phyloP scores from a whole-genome alignment of 2,329 filamentous ascomycete genomes.

The Xylogone sp. region DNA sequence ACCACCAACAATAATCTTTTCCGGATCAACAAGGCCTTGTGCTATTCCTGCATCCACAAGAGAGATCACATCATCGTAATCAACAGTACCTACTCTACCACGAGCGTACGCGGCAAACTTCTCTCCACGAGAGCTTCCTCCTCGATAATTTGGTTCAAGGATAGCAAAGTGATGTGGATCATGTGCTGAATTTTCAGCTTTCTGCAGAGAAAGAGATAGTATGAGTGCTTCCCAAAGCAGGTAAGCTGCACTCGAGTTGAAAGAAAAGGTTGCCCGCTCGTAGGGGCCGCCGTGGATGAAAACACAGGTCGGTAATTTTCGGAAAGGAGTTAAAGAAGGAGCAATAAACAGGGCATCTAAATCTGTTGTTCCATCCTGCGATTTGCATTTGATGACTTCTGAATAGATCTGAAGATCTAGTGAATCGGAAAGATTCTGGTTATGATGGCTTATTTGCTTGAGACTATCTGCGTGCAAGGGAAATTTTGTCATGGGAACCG shows the following conservation, averaged over 20 bases:
- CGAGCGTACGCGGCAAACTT: constrained; percentile 27
- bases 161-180: constrained; percentile 25
- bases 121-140: constrained; percentile 29
- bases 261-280: constrained; percentile 22
- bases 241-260: constrained; percentile 16
- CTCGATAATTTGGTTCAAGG: constrained; percentile 36
- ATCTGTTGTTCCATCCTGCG: constrained; percentile 23
- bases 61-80: constrained; percentile 34
- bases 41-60: constrained; percentile 30
- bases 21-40: constrained; percentile 26
- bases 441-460: no score
- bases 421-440: no score
- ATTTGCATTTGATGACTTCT: constrained; percentile 11
- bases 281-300: constrained; percentile 34
- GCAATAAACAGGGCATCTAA: constrained; percentile 27
- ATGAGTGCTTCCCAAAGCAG: no score
- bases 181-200: no score
- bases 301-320: constrained; percentile 30
- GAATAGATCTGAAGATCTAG: no score
- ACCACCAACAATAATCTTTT: constrained; percentile 32
- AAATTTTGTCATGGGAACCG: no score
- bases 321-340: constrained; percentile 10
- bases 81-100: constrained; percentile 28
- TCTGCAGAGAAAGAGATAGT: no score
- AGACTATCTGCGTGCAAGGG: no score